Evolutionary conservation across 2,329 filamentous ascomycete genomes (phyloP).

Genomic region (Chaetomium sp.): DNA sequence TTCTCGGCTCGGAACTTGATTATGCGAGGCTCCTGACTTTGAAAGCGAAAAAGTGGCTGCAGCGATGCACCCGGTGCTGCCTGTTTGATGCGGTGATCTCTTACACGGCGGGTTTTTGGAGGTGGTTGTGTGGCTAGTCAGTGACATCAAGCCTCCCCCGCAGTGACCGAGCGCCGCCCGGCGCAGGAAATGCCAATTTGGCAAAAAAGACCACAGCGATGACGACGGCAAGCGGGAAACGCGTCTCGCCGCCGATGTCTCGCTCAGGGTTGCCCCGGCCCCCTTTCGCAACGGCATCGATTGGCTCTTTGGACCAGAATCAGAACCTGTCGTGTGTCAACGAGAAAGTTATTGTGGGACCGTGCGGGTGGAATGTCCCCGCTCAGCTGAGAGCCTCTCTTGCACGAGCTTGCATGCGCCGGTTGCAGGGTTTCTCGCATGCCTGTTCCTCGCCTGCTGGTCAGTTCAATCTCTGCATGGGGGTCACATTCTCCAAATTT

Average conservation of each 20-base stretch:
- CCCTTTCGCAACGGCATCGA: conserved; percentile 7
- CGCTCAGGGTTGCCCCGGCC: not conserved
- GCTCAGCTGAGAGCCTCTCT: conserved; percentile 20
- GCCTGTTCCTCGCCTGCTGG: conserved; percentile 21
- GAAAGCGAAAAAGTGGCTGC: not conserved
- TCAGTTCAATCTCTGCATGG: conserved; percentile 21
- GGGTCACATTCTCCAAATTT: conserved; percentile 12
- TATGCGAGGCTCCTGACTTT: conserved; percentile 9
- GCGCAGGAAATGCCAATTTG: not conserved
- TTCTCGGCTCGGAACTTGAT: conserved; percentile 10
- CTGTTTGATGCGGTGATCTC: not conserved
- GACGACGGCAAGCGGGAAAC: conserved; percentile 9
- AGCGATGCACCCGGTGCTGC: not conserved
- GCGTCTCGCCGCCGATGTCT: conserved; percentile 5
- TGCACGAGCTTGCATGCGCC: not conserved
- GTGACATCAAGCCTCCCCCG: too few species aligned
- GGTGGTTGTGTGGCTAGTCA: too few species aligned
- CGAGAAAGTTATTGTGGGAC: conserved; percentile 29
- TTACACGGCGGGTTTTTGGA: not conserved
- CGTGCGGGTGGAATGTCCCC: conserved; percentile 25
- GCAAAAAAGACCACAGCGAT: conserved; percentile 1
- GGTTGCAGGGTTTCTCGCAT: conserved; percentile 27
- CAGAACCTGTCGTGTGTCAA: conserved; percentile 15
- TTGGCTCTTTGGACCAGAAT: conserved; percentile 14
- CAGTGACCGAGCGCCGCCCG: too few species aligned